These are phyloP conservation scores for Umbilicus rupestris DNA, from an alignment of 164 flowering plant species.

Conservation along the genomic window DNA sequence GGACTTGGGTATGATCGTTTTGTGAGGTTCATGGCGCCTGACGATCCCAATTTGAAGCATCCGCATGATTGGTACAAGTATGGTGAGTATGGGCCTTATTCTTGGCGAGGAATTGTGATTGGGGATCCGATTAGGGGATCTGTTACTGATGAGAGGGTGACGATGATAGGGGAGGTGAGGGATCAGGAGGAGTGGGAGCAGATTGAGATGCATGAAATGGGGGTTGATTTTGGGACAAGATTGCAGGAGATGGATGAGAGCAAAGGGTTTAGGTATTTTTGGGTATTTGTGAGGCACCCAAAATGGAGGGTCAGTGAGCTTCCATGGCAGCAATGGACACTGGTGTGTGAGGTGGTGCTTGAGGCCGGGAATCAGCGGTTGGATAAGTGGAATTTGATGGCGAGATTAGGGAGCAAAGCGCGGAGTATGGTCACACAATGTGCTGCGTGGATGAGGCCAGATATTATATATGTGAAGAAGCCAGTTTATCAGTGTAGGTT, in stretches of 20 bases:
- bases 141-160: conserved; percentile 58
- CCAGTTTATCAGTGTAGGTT: conserved; percentile 91
- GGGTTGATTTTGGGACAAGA: conserved; percentile 38
- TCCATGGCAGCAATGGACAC: conserved; percentile 96
- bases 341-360: conserved; percentile 64
- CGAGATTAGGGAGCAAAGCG: conserved; percentile 64
- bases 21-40: conserved; percentile 86
- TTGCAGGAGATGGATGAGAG: conserved; percentile 35
- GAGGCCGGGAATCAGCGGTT: conserved; percentile 57
- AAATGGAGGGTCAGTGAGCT: conserved; percentile 59
- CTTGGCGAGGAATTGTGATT: conserved; percentile 82
- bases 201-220: conserved; percentile 78
- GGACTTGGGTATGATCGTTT: conserved; percentile 86
- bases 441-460: conserved; percentile 96
- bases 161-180: conserved; percentile 48
- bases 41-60: conserved; percentile 75
- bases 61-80: conserved; percentile 96
- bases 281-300: conserved; percentile 92
- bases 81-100: conserved; percentile 83
- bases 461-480: conserved; percentile 74
- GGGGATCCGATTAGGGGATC: conserved; percentile 80
- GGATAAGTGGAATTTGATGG: conserved; percentile 93
- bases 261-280: conserved; percentile 51
- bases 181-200: conserved; percentile 87
- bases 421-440: conserved; percentile 66